A percentile compares a stretch with the other conserved stretches of the same genome.
Evolutionary conservation across 345 rosid species (phyloP).

Genomic region (Rhizophora apiculata): DNA sequence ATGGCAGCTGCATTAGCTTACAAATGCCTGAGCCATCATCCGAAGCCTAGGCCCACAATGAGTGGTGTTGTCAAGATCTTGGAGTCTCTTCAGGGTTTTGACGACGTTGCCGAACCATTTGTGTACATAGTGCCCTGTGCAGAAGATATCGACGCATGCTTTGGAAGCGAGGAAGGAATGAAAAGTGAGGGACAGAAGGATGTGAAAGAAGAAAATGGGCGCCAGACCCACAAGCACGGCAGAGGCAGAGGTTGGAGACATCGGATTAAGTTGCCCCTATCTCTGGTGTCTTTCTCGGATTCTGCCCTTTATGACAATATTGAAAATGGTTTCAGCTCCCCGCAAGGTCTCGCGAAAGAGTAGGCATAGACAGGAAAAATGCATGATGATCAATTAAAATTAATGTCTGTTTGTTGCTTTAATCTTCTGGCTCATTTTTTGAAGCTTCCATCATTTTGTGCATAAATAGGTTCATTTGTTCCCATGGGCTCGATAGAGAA

Average conservation of each 20-base stretch:
- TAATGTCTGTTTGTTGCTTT: no score
- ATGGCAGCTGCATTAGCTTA: constrained; percentile 51
- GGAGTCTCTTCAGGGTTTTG: constrained; percentile 56
- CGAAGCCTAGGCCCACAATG: constrained; percentile 68
- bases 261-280: constrained; percentile 23
- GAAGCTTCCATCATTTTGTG: no score
- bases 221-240: neutral
- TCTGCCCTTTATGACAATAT: constrained; percentile 33
- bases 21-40: constrained; percentile 60
- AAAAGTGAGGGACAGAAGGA: constrained; percentile 17
- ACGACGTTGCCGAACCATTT: constrained; percentile 38
- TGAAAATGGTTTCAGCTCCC: constrained; percentile 12
- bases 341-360: neutral
- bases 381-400: neutral
- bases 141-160: constrained; percentile 15
- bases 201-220: constrained; percentile 7
- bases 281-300: constrained; percentile 38
- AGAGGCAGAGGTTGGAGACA: constrained; percentile 15
- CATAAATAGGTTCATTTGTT: no score
- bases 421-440: no score
- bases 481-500: no score
- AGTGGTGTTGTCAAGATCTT: constrained; percentile 49
- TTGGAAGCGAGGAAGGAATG: constrained; percentile 3
- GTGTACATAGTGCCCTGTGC: constrained; percentile 45
- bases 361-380: neutral